phyloP scores from a whole-genome alignment of 1,139 yeast species.

The Candida sp. region DNA sequence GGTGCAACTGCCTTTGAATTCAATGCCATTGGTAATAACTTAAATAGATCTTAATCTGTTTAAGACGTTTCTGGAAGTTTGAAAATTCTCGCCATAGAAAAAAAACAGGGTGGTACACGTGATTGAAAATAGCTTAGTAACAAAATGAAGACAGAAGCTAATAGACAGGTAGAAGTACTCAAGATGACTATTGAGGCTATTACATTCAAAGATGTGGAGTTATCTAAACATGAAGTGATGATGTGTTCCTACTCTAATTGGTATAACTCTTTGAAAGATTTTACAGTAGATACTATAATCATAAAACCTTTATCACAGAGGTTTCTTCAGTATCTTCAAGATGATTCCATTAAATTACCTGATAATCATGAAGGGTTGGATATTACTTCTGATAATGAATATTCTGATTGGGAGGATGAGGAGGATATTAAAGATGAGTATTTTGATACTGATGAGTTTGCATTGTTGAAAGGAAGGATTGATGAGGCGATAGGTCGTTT shows the following conservation, averaged over 20 bases:
- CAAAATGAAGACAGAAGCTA: too few species aligned
- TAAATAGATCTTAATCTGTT: too few species aligned
- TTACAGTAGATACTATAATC: constrained; percentile 52
- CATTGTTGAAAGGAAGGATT: background rate
- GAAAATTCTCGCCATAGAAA: too few species aligned
- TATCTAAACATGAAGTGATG: constrained; percentile 49
- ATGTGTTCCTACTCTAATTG: constrained; percentile 74
- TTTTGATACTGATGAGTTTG: background rate
- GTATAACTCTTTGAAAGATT: constrained; percentile 55
- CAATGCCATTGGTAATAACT: constrained; percentile 11
- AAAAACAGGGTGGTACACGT: too few species aligned
- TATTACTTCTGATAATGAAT: constrained; percentile 56
- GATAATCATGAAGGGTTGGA: constrained; percentile 33
- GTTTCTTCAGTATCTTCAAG: constrained; percentile 66
- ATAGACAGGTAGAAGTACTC: too few species aligned
- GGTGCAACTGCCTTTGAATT: constrained; percentile 36
- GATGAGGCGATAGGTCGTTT: constrained; percentile 21
- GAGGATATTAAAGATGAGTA: constrained; percentile 20
- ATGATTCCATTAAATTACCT: constrained; percentile 78
- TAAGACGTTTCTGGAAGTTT: too few species aligned
- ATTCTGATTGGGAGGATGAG: constrained; percentile 67
- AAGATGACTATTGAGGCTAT: constrained; percentile 11
- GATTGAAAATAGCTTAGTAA: too few species aligned
- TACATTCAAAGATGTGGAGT: constrained; percentile 32
- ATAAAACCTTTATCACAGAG: constrained; percentile 62